Evolutionary conservation across 805 yeast species (phyloP).

Genomic region (Lipomyces yamanashiensis): DNA sequence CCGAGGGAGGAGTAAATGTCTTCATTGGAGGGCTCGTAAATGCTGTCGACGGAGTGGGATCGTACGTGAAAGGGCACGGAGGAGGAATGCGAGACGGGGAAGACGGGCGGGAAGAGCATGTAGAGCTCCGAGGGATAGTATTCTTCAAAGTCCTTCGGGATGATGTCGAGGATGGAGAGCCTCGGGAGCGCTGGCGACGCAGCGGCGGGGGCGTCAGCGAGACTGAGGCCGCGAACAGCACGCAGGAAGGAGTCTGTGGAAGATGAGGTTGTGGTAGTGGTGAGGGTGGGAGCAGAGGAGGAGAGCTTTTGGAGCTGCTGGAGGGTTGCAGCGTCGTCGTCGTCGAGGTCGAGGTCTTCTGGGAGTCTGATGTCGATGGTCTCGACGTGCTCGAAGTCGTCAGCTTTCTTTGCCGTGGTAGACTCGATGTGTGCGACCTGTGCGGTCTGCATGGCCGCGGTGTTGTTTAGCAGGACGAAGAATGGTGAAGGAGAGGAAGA

Average conservation of each 20-base stretch:
- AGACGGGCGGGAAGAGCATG: constrained; percentile 24
- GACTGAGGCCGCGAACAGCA: background rate
- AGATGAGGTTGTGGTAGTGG: background rate
- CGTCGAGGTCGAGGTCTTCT: constrained; percentile 1
- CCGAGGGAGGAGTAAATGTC: constrained; percentile 21
- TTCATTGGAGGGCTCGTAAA: background rate
- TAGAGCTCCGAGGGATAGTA: constrained; percentile 25
- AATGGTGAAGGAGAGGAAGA: background rate
- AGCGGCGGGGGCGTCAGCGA: background rate
- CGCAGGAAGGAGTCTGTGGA: background rate
- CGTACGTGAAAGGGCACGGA: background rate
- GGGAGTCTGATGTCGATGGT: constrained; percentile 9
- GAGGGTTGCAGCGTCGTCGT: constrained; percentile 1
- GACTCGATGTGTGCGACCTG: constrained; percentile 12
- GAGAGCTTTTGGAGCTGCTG: background rate
- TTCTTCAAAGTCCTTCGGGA: constrained; percentile 23
- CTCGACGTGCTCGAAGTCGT: constrained; percentile 29
- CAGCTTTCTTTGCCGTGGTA: background rate
- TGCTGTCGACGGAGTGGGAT: background rate
- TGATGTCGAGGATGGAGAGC: constrained; percentile 18
- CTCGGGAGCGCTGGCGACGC: background rate
- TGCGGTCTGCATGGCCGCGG: background rate
- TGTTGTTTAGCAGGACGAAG: background rate
- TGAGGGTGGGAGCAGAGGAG: background rate
- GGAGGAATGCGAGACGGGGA: background rate